A percentile compares a stretch with the other conserved stretches of the same genome.
Evolutionary conservation across 2,329 filamentous ascomycete species (phyloP).

Genomic region (Fusarium tricinctum): DNA sequence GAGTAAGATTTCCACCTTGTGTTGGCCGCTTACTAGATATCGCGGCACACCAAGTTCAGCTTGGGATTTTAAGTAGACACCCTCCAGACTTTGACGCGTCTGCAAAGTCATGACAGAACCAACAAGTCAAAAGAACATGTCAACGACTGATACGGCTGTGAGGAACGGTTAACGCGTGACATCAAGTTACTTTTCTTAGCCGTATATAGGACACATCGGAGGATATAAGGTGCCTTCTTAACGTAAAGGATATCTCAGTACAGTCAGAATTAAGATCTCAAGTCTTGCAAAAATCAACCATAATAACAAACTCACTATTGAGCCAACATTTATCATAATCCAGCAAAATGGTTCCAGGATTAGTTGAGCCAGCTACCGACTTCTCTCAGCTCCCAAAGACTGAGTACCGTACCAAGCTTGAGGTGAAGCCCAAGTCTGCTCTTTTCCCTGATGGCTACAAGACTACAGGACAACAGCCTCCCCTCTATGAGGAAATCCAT

Average conservation of each 20-base stretch:
- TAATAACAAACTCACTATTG: too few species aligned
- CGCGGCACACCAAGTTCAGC: neutral
- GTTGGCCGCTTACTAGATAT: neutral
- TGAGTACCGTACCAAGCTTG: slow-evolving; percentile 1
- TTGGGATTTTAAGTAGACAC: neutral
- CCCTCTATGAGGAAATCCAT: slow-evolving; percentile 73
- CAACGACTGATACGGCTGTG: too few species aligned
- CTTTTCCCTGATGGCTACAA: slow-evolving; percentile 63
- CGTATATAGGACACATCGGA: too few species aligned
- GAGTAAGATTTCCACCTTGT: neutral
- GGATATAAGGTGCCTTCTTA: too few species aligned
- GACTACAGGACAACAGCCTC: slow-evolving; percentile 78
- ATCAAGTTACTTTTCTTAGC: too few species aligned
- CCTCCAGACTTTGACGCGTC: neutral
- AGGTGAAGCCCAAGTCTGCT: slow-evolving; percentile 8
- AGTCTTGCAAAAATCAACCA: too few species aligned
- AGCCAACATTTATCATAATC: neutral
- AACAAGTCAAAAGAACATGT: too few species aligned
- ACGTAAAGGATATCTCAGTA: too few species aligned
- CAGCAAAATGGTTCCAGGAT: neutral
- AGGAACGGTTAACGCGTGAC: too few species aligned
- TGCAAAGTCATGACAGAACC: too few species aligned
- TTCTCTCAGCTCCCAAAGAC: slow-evolving; percentile 8
- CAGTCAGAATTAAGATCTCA: too few species aligned
- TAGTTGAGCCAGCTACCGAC: neutral